Evolutionary conservation across 1,284 basidiomycete genomes (phyloP).

Genomic region (Meira miltonrushii): DNA sequence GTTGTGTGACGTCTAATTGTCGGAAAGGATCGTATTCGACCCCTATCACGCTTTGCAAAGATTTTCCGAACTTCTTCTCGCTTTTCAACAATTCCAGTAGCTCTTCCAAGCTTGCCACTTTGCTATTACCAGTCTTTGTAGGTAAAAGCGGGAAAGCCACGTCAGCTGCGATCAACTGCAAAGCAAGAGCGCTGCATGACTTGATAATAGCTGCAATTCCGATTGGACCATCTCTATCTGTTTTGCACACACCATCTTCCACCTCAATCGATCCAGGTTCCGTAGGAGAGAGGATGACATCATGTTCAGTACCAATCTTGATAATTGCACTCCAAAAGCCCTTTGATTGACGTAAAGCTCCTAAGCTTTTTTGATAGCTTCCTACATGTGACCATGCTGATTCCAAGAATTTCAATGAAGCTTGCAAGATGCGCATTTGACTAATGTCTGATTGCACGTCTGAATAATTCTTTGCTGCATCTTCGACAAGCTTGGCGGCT

Average conservation of each 20-base stretch:
- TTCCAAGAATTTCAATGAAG: conserved; percentile 71
- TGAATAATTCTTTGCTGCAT: conserved; percentile 70
- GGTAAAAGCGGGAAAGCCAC: conserved; percentile 31
- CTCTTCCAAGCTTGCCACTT: conserved; percentile 59
- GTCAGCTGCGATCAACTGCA: conserved; percentile 60
- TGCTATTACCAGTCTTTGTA: conserved; percentile 51
- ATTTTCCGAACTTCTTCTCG: conserved; percentile 61
- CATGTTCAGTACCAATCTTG: conserved; percentile 62
- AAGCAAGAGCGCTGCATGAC: conserved; percentile 68
- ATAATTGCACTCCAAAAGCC: conserved; percentile 66
- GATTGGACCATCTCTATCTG: conserved; percentile 56
- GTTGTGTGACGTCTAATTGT: conserved; percentile 58
- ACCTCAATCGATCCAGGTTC: conserved; percentile 19
- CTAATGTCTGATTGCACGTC: conserved; percentile 61
- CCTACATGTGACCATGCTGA: conserved; percentile 75
- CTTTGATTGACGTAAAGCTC: conserved; percentile 59
- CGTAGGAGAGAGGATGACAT: conserved; percentile 55
- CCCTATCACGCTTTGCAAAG: conserved; percentile 63
- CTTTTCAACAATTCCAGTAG: conserved; percentile 60
- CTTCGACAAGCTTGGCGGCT: conserved; percentile 58
- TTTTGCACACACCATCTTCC: conserved; percentile 45
- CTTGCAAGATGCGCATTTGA: conserved; percentile 60
- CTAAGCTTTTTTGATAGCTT: conserved; percentile 66
- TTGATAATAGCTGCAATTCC: conserved; percentile 61
- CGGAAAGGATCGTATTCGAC: conserved; percentile 67